These are phyloP conservation scores for Candida quercuum DNA, from an alignment of 805 yeast species.

Conservation along the genomic window DNA sequence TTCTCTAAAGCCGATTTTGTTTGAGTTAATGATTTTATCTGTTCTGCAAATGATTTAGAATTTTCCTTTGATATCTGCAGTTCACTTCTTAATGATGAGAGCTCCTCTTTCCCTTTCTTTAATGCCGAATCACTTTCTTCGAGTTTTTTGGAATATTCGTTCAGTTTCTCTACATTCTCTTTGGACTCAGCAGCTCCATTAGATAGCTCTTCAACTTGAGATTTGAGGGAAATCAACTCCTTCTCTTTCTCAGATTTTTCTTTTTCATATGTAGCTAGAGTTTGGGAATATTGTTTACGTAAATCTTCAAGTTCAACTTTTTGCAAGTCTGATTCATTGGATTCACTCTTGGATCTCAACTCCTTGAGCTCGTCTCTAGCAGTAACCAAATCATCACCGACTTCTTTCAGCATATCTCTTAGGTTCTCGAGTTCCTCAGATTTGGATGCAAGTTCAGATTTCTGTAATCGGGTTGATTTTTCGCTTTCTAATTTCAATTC, in stretches of 20 bases:
- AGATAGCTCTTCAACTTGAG: constrained; percentile 19
- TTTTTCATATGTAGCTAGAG: constrained; percentile 23
- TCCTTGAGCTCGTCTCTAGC: constrained; percentile 55
- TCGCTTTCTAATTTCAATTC: constrained; percentile 1
- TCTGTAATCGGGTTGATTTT: constrained; percentile 17
- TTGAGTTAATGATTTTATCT: constrained; percentile 10
- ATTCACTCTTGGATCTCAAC: constrained; percentile 15
- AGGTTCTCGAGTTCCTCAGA: constrained; percentile 61
- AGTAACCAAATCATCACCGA: constrained; percentile 77
- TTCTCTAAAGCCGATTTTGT: constrained; percentile 15
- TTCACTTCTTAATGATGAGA: neutral
- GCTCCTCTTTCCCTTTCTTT: neutral
- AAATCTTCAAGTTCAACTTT: constrained; percentile 23
- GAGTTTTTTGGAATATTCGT: neutral
- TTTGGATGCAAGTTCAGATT: constrained; percentile 32
- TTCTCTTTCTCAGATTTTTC: constrained; percentile 12
- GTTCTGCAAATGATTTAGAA: constrained; percentile 1
- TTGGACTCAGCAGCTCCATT: constrained; percentile 7
- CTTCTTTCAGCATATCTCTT: constrained; percentile 67
- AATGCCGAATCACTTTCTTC: neutral
- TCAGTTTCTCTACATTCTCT: constrained; percentile 9
- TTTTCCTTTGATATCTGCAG: constrained; percentile 3
- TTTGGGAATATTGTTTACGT: constrained; percentile 31
- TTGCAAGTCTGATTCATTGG: constrained; percentile 11
- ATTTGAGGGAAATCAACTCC: no score